Percentiles rank a stretch among this genome's conserved stretches.
phyloP scores from a whole-genome alignment of 139 green algal species.

The Chlorokybus atmophyticus region DNA sequence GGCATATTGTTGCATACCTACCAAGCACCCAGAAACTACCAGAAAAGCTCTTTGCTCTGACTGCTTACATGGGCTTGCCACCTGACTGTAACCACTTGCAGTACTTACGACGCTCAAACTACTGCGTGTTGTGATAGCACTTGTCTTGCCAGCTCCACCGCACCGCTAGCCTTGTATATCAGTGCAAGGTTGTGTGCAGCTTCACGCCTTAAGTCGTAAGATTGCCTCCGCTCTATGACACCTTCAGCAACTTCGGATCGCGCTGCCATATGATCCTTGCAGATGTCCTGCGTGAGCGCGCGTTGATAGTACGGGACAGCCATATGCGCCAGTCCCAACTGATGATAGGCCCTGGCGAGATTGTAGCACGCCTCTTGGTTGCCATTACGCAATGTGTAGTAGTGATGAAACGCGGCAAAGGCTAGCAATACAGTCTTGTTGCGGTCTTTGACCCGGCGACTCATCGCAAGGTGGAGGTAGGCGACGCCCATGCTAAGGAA shows the following conservation, averaged over 20 bases:
- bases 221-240: background rate
- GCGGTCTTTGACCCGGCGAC: conserved; percentile 6
- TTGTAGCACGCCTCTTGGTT: conserved; percentile 64
- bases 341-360: conserved; percentile 47
- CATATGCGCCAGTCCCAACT: conserved; percentile 55
- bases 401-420: conserved; percentile 63
- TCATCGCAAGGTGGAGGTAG: conserved; percentile 5
- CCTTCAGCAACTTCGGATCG: background rate
- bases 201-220: conserved; percentile 42
- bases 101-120: too few species aligned
- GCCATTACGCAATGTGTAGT: conserved; percentile 5
- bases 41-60: too few species aligned
- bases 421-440: conserved; percentile 20
- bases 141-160: conserved; percentile 37
- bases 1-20: too few species aligned
- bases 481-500: too few species aligned
- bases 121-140: too few species aligned
- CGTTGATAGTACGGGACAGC: conserved; percentile 50
- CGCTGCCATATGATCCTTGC: background rate
- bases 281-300: conserved; percentile 15
- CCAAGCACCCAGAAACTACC: too few species aligned
- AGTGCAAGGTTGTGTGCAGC: conserved; percentile 63
- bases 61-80: too few species aligned
- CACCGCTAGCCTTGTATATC: conserved; percentile 51
- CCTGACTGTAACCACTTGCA: too few species aligned